Conservation (phyloP, 768 basidiomycete genomes). For the Cyclocybe cylindracea region DNA sequence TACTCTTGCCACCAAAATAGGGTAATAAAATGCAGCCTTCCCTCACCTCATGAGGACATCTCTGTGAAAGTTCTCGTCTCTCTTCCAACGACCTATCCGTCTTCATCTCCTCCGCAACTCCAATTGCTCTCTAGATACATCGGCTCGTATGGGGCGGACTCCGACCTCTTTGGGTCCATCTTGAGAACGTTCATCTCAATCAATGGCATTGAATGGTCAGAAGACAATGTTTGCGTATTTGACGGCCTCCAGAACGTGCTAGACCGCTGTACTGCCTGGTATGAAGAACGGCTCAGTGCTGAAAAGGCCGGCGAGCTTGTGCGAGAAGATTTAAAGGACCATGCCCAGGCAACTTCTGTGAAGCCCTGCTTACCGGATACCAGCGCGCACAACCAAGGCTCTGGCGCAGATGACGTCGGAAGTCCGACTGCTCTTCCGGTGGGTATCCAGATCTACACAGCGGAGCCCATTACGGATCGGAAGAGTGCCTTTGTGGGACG, state of each 20-base stretch:
- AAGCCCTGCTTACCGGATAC: background rate
- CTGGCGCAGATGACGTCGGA: conserved; percentile 2
- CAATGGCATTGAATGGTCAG: conserved; percentile 75
- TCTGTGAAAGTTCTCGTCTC: conserved; percentile 59
- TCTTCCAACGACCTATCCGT: conserved; percentile 63
- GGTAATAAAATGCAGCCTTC: conserved; percentile 44
- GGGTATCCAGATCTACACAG: conserved; percentile 65
- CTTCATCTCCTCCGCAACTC: conserved; percentile 70
- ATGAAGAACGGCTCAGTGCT: conserved; percentile 59
- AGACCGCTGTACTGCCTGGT: conserved; percentile 70
- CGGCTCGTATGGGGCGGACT: conserved; percentile 75
- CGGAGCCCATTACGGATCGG: conserved; percentile 83
- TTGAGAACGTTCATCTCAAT: conserved; percentile 80
- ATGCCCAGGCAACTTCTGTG: background rate
- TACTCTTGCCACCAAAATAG: conserved; percentile 7
- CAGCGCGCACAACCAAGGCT: conserved; percentile 6
- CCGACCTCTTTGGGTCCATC: conserved; percentile 73
- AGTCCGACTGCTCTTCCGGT: conserved; percentile 41
- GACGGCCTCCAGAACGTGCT: conserved; percentile 81
- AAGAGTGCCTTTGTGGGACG: conserved; percentile 87
- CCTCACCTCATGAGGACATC: conserved; percentile 52
- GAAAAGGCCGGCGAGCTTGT: conserved; percentile 56
- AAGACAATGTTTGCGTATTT: conserved; percentile 79
- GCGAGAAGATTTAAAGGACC: conserved; percentile 49
- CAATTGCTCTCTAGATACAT: conserved; percentile 86